Percentiles rank a stretch among this genome's conserved stretches.
Evolutionary conservation across 2,329 filamentous ascomycete species (phyloP).

Genomic region (Cladosporium sp.): DNA sequence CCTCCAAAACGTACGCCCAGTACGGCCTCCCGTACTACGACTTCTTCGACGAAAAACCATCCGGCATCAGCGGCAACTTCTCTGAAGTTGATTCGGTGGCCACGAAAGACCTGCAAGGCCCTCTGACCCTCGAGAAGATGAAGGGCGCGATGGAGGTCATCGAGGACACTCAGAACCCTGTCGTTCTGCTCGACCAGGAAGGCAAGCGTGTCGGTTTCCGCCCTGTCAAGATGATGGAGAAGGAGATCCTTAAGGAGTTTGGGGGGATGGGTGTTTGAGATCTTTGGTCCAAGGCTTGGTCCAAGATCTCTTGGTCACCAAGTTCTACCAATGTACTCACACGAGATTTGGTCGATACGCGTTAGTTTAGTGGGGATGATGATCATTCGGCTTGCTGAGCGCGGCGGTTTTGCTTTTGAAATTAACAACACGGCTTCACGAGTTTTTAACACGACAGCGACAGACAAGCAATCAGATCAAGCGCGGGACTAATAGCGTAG

Average conservation of each 20-base stretch:
- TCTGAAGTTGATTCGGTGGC: conserved; percentile 25
- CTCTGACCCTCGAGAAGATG: conserved; percentile 15
- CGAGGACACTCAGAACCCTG: conserved; percentile 16
- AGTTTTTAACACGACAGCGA: no score
- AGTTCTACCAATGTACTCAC: no score
- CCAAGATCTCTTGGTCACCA: no score
- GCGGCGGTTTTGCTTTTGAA: no score
- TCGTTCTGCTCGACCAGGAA: conserved; percentile 18
- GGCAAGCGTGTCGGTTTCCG: conserved; percentile 19
- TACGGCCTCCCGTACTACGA: conserved; percentile 36
- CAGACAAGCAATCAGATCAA: no score
- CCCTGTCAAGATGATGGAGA: conserved; percentile 19
- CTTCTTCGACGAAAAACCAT: conserved; percentile 27
- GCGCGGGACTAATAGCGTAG: no score
- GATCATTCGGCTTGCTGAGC: no score
- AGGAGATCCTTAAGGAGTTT: conserved; percentile 16
- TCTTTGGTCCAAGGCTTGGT: no score
- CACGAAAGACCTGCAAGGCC: conserved; percentile 20
- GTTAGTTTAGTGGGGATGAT: no score
- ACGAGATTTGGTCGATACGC: no score
- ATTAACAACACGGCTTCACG: no score
- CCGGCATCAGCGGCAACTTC: conserved; percentile 27
- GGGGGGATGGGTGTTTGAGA: not conserved
- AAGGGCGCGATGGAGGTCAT: conserved; percentile 15
- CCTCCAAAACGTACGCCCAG: conserved; percentile 30